Evolutionary conservation across 208 protist species (phyloP).

Genomic region (Trypanosoma conorhini): DNA sequence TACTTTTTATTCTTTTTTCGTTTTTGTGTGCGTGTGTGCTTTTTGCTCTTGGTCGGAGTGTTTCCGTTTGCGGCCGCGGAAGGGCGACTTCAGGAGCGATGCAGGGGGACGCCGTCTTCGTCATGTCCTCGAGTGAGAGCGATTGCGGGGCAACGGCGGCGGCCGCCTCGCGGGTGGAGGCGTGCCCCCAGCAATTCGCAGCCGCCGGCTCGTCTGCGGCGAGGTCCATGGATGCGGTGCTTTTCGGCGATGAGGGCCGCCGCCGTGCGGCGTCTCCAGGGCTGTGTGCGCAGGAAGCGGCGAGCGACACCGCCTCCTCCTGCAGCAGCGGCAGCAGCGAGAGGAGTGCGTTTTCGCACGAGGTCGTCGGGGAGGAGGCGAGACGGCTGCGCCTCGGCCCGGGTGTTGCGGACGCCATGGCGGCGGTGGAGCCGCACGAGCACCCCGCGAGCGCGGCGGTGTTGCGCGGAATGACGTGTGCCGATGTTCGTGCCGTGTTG

Average conservation of each 20-base stretch:
- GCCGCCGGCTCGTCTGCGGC: no score
- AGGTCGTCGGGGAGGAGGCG: background rate
- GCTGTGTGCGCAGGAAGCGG: background rate
- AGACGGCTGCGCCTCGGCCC: background rate
- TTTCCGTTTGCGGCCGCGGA: background rate
- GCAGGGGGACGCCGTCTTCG: conserved; percentile 22
- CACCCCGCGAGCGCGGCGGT: conserved; percentile 11
- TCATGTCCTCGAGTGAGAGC: conserved; percentile 28
- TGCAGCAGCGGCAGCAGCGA: background rate
- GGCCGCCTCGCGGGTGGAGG: background rate
- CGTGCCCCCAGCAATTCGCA: background rate
- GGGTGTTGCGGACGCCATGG: conserved; percentile 8
- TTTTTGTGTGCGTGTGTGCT: conserved; percentile 3
- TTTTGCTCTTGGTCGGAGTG: background rate
- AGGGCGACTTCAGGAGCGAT: conserved; percentile 6
- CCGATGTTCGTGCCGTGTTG: conserved; percentile 63
- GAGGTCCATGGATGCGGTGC: conserved; percentile 36
- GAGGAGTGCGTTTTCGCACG: background rate
- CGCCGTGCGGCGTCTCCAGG: background rate
- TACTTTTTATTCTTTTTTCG: conserved; percentile 15
- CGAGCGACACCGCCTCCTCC: background rate
- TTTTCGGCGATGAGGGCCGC: conserved; percentile 25
- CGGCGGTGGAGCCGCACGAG: background rate
- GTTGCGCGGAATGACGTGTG: conserved; percentile 60
- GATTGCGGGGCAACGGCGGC: conserved; percentile 4